phyloP scores from a whole-genome alignment of 495 filamentous ascomycete genomes.

The Neurospora terricola region DNA sequence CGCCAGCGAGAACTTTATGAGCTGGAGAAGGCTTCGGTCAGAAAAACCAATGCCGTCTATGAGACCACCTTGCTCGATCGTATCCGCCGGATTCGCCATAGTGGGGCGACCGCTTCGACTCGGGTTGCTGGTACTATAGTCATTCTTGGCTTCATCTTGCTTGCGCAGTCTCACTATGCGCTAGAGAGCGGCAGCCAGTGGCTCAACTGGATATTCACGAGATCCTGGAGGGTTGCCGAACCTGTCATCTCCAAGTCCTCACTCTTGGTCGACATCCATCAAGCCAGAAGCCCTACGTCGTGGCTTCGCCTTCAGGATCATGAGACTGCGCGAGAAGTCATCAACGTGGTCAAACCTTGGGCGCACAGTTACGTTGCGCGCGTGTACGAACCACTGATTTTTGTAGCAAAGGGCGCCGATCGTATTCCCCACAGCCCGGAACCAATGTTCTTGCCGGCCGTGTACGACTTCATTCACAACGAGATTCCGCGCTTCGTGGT shows the following conservation, averaged over 20 bases:
- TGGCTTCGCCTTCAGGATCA: conserved; percentile 68
- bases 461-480: conserved; percentile 46
- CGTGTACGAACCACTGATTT: conserved; percentile 56
- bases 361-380: conserved; percentile 56
- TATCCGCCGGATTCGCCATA: conserved; percentile 37
- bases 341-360: conserved; percentile 55
- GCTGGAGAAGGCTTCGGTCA: conserved; percentile 34
- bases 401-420: conserved; percentile 55
- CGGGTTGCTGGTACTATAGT: conserved; percentile 51
- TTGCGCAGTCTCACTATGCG: conserved; percentile 58
- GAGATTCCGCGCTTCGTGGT: conserved; percentile 48
- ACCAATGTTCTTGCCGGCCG: conserved; percentile 36
- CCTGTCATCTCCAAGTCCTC: conserved; percentile 27
- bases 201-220: conserved; percentile 27
- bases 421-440: conserved; percentile 36
- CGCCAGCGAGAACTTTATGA: conserved; percentile 54
- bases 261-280: conserved; percentile 44
- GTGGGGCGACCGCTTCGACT: conserved; percentile 45
- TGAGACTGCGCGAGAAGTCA: conserved; percentile 60
- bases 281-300: conserved; percentile 55
- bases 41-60: conserved; percentile 14
- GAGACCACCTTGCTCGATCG: conserved; percentile 40
- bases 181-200: conserved; percentile 37
- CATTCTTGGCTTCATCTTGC: conserved; percentile 49
- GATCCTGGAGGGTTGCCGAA: conserved; percentile 14